Evolutionary conservation across 352 stramenopile genomes (phyloP).

Genomic region (Phytophthora macrochlamydospora): DNA sequence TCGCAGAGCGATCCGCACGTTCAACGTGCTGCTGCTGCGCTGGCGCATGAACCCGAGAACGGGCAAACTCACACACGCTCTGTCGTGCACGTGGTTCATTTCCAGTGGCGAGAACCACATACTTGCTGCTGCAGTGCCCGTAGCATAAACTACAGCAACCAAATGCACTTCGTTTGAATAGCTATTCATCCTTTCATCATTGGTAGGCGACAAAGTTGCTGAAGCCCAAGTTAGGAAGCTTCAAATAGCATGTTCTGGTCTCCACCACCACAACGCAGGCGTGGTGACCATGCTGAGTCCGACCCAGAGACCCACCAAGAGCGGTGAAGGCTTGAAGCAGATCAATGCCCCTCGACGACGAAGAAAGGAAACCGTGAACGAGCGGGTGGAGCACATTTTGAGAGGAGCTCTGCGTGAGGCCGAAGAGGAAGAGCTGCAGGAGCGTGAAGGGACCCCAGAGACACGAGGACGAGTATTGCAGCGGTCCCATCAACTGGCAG

Average conservation of each 20-base stretch:
- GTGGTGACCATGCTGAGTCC: slow-evolving; percentile 11
- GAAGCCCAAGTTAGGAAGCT: no score
- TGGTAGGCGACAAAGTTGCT: no score
- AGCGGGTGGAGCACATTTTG: slow-evolving; percentile 66
- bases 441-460: slow-evolving; percentile 25
- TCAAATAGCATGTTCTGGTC: no score
- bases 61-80: no score
- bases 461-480: slow-evolving; percentile 35
- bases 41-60: no score
- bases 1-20: no score
- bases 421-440: slow-evolving; percentile 34
- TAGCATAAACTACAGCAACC: background rate
- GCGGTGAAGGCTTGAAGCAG: no score
- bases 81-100: no score
- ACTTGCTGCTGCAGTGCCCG: slow-evolving; percentile 1
- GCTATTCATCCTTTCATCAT: no score
- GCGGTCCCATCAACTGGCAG: slow-evolving; percentile 50
- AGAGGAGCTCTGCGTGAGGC: slow-evolving; percentile 43
- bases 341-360: slow-evolving; percentile 8
- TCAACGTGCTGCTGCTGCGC: no score
- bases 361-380: slow-evolving; percentile 74
- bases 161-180: no score
- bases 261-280: no score
- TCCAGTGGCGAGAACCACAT: background rate
- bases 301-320: slow-evolving; percentile 8